Base-by-base conservation (phyloP, 2,329 filamentous ascomycete species). In the Camillea tinctor region DNA sequence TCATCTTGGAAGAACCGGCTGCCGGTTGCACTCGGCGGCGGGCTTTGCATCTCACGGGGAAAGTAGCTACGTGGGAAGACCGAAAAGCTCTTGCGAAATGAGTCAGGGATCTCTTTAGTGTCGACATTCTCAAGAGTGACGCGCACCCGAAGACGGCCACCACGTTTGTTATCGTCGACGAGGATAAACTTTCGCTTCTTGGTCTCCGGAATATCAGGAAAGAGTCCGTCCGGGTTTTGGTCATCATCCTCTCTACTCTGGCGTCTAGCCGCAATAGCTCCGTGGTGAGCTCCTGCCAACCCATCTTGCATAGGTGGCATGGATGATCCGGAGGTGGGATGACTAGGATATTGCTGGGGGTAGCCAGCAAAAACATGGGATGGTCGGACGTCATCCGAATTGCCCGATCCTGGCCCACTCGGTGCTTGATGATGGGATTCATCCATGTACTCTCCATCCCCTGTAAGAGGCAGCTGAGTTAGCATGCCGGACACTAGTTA, bases 141-240 rank as follows among this genome's bases (percentile, higher is more conserved):
- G 63, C 93, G 90, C 52, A 98, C 93, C 17, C 94, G 88, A 1
- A 97, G 88, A 50, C 93, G 86, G 55, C 87, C 89, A 56, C 89
- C 90, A 40, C 92, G 89, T 63, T 93, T 90, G 56, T 87, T 88
- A 74, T 98, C 94, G 66, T 97, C 93, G 24, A 98, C 93, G 9
- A 98, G 85, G 68, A 98, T 97, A 76, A 98, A 98, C 76, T 97
- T 98, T 73, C 94, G 90, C 71, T 92, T 92, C 79, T 96, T 97
- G 56, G 89, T 88, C 70, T 95, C 92, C 1, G 93, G 93, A 56
- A 97, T 84, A 66, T 95, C 90, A 54, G 92, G 92, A 74, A 97
- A 97, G 51, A 97, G 85, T 54, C 88, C 87, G 17, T 87, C 84
- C 56, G 89, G 79, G 62, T 85, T 84, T 69, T 88, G 79, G 62